Conservation (phyloP, 495 filamentous ascomycete genomes). For the Haplographium delicatum region DNA sequence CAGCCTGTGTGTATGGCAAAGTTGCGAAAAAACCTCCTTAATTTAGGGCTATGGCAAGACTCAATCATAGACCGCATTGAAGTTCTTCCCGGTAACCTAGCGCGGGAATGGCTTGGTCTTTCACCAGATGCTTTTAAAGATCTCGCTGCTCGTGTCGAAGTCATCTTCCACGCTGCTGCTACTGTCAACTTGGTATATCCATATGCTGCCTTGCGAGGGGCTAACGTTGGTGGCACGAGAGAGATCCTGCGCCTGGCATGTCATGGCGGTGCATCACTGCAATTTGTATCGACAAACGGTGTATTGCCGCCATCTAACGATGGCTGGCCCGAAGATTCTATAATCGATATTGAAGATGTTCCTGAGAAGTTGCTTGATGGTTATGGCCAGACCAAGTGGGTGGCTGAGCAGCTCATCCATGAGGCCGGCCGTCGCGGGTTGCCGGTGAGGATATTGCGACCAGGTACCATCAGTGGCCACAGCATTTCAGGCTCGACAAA, state of each 20-base stretch:
- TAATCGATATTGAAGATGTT: slow-evolving; percentile 53
- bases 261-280: slow-evolving; percentile 56
- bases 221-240: slow-evolving; percentile 56
- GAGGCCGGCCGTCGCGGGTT: slow-evolving; percentile 55
- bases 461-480: slow-evolving; percentile 61
- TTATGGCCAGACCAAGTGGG: slow-evolving; percentile 64
- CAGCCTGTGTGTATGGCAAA: slow-evolving; percentile 49
- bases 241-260: slow-evolving; percentile 61
- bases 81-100: slow-evolving; percentile 59
- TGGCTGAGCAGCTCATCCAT: slow-evolving; percentile 60
- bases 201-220: slow-evolving; percentile 53
- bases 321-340: slow-evolving; percentile 56
- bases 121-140: slow-evolving; percentile 49
- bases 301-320: slow-evolving; percentile 54
- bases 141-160: slow-evolving; percentile 50
- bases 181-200: slow-evolving; percentile 66
- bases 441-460: slow-evolving; percentile 56
- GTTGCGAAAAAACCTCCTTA: slow-evolving; percentile 57
- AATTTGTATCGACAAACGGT: slow-evolving; percentile 66
- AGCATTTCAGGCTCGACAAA: slow-evolving; percentile 59
- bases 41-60: slow-evolving; percentile 61
- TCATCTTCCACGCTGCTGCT: slow-evolving; percentile 60
- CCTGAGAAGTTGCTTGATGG: slow-evolving; percentile 55
- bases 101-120: slow-evolving; percentile 53
- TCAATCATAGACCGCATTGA: slow-evolving; percentile 64